Base-by-base conservation (phyloP, 2,329 filamentous ascomycete genomes). In the Fusarium foetens region DNA sequence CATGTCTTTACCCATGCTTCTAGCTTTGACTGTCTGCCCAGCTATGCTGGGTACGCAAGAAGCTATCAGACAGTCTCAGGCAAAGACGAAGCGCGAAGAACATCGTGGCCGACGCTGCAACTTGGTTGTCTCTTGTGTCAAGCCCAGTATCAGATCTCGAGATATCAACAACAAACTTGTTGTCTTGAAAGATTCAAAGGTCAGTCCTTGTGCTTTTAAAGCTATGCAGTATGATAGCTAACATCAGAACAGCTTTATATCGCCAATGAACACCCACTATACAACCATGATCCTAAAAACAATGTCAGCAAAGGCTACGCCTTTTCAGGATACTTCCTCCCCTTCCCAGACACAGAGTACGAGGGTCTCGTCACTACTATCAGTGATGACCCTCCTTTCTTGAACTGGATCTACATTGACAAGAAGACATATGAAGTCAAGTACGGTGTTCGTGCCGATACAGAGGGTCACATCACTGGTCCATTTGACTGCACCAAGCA, bases 271-370 rank as follows among this genome's bases (percentile, higher is more conserved):
- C 72, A 76, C 42, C 76, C 76, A 4, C 43, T 76, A 17, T 76
- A 77, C 29, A 75, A 77, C 21, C 69, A 74, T 45, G 74, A 77
- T 19, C 41, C 73, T 19, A 70, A 71, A 64, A 73, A 78, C 39
- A 87, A 85, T 70, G 83, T 88, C 25, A 86, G 86, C 58, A 85
- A 83, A 16, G 80, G 86, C 6, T 86, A 89, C 74, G 84, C 85
- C 0, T 89, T 88, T 73, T 83, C 86, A 7, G 88, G 88, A 31
- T 89, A 90, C 73, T 89, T 84, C 70, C 80, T 89, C 27, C 87
- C 87, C 4, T 89, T 89, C 70, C 87, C 88, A 6, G 87, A 87
- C n/a, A 70, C 81, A n/a, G 65, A 78, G 31, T 81, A 83, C 46
- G 81, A 85, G 41, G 85, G 85, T 8, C 77, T 86, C 5, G 85